These are phyloP conservation scores for Saprolegnia diclina DNA, from an alignment of 352 stramenopile species.

Conservation along the genomic window DNA sequence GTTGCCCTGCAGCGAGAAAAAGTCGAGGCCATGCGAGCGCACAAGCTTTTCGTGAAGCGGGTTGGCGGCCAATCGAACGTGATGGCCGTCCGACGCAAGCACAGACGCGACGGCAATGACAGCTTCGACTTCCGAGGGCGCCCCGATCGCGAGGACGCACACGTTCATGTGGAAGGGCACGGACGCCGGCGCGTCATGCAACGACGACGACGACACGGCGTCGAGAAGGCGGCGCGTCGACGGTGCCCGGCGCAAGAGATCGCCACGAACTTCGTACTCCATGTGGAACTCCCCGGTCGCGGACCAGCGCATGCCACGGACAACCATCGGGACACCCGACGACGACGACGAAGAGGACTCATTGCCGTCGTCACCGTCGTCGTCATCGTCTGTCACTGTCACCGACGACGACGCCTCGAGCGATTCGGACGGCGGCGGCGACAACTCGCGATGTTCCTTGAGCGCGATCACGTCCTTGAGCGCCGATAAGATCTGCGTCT, in stretches of 20 bases:
- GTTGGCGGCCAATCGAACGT: conserved; percentile 86
- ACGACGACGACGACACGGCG: conserved; percentile 14
- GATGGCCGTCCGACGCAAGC: conserved; percentile 78
- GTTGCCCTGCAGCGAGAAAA: conserved; percentile 57
- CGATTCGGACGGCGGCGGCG: background rate
- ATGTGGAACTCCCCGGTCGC: background rate
- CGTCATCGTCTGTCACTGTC: background rate
- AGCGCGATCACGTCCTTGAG: background rate
- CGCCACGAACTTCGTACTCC: background rate
- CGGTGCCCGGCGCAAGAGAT: background rate
- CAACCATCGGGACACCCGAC: background rate
- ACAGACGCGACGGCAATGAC: conserved; percentile 67
- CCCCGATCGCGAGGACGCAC: conserved; percentile 61
- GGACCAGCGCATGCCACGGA: background rate
- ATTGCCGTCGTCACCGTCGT: background rate
- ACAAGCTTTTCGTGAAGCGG: conserved; percentile 66
- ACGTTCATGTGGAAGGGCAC: conserved; percentile 54
- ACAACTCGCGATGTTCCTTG: background rate
- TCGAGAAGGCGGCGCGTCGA: background rate
- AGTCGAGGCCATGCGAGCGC: conserved; percentile 49
- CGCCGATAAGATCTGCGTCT: background rate
- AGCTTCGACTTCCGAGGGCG: conserved; percentile 63
- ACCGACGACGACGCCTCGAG: background rate
- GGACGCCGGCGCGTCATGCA: conserved; percentile 25
- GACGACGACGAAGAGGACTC: background rate